A percentile compares a stretch with the other conserved stretches of the same genome.
Conservation (phyloP, 768 basidiomycete genomes). For the Mycena alexandri region DNA sequence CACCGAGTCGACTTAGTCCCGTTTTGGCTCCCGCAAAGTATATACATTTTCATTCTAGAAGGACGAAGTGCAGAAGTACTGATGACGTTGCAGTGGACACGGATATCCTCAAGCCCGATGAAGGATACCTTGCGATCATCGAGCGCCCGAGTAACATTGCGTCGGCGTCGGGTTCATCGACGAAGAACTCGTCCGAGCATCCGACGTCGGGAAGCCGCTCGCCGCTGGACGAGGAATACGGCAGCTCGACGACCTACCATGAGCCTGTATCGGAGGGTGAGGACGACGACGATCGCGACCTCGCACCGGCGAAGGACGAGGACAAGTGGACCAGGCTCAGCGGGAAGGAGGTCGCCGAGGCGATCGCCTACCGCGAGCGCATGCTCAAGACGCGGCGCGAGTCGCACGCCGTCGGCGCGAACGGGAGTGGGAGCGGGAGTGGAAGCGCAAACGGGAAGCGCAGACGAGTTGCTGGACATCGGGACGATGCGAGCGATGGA, state of each 20-base stretch:
- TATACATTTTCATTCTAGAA: slow-evolving; percentile 32
- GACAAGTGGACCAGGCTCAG: slow-evolving; percentile 83
- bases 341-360: slow-evolving; percentile 81
- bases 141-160: slow-evolving; percentile 72
- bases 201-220: slow-evolving; percentile 58
- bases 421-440: slow-evolving; percentile 31
- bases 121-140: slow-evolving; percentile 77
- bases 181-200: slow-evolving; percentile 61
- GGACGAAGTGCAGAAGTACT: slow-evolving; percentile 5
- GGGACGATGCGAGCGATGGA: slow-evolving; percentile 43
- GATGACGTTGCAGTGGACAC: slow-evolving; percentile 77
- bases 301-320: slow-evolving; percentile 84
- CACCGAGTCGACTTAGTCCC: slow-evolving; percentile 96
- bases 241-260: slow-evolving; percentile 61
- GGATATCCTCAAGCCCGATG: slow-evolving; percentile 94
- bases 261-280: slow-evolving; percentile 98
- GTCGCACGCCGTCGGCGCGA: slow-evolving; percentile 45
- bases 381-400: slow-evolving; percentile 68
- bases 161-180: slow-evolving; percentile 51
- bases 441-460: slow-evolving; percentile 29
- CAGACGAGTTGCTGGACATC: slow-evolving; percentile 11
- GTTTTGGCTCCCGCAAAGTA: slow-evolving; percentile 98
- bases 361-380: slow-evolving; percentile 87
- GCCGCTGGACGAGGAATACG: slow-evolving; percentile 52
- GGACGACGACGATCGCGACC: slow-evolving; percentile 81